Percentiles rank a stretch among this genome's conserved stretches.
phyloP scores from a whole-genome alignment of 2,329 filamentous ascomycete species.

The Botryotinia globosa region DNA sequence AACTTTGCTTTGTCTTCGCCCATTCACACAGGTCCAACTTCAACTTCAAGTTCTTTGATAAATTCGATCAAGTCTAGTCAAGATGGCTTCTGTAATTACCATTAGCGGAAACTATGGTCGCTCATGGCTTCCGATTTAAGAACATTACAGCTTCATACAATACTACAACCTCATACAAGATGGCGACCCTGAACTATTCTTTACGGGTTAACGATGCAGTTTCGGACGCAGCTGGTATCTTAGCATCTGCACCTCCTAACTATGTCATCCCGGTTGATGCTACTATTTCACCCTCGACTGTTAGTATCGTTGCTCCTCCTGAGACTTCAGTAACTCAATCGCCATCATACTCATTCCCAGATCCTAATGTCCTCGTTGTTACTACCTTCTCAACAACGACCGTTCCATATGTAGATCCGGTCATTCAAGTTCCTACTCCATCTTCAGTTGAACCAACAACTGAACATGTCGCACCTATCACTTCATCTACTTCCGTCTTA shows the following conservation, averaged over 20 bases:
- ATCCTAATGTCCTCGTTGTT: background rate
- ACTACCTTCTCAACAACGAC: background rate
- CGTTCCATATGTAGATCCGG: background rate
- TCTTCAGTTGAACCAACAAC: background rate
- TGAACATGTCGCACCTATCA: background rate
- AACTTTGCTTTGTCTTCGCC: slow-evolving; percentile 8
- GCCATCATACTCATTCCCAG: background rate
- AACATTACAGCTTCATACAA: background rate
- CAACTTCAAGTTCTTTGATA: slow-evolving; percentile 6
- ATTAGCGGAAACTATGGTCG: background rate
- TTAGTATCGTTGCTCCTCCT: background rate
- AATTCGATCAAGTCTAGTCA: background rate
- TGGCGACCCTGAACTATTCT: background rate
- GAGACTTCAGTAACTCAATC: background rate
- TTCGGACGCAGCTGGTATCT: background rate
- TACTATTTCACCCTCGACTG: background rate
- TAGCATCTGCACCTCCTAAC: background rate
- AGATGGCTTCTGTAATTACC: background rate
- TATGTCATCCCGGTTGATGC: background rate
- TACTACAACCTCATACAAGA: background rate
- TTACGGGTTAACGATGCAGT: background rate
- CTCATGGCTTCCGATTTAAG: background rate
- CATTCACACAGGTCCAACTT: slow-evolving; percentile 4
- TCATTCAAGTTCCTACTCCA: background rate
- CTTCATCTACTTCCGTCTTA: background rate